These are phyloP conservation scores for Brassica hybrid DNA, from an alignment of 441 rosid species.

Conservation along the genomic window DNA sequence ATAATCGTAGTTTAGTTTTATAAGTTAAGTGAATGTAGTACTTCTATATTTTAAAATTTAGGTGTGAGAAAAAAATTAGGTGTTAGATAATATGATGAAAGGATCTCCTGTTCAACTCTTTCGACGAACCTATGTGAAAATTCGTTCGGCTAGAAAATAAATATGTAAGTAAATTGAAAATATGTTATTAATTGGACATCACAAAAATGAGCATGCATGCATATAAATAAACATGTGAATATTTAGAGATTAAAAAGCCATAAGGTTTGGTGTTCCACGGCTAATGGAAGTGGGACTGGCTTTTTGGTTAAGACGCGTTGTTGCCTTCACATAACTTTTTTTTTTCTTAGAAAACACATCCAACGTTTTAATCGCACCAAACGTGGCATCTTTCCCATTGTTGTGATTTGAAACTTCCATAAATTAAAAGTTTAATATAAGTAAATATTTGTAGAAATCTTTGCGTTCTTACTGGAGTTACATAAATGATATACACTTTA, in stretches of 20 bases:
- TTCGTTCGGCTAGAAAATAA: background rate
- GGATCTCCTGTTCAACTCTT: background rate
- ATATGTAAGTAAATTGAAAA: background rate
- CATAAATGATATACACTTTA: background rate
- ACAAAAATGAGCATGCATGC: background rate
- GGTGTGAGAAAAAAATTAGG: background rate
- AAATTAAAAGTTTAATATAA: background rate
- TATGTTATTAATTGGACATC: background rate
- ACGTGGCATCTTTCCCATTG: constrained; percentile 18
- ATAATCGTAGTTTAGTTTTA: too few relatives aligned
- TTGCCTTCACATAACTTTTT: background rate
- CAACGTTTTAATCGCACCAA: constrained; percentile 11
- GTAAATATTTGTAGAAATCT: background rate
- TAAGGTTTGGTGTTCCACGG: constrained; percentile 25
- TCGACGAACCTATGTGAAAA: background rate
- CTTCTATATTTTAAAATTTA: background rate
- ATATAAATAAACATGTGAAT: background rate
- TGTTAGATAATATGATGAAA: background rate
- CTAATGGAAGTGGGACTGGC: constrained; percentile 21
- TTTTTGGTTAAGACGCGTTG: constrained; percentile 30
- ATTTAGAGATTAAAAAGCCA: background rate
- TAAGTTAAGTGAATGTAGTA: too few relatives aligned
- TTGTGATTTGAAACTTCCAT: background rate
- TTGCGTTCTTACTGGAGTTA: background rate
- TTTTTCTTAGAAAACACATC: background rate